Conservation (phyloP, 768 basidiomycete species). For the Albatrellus ellisii region DNA sequence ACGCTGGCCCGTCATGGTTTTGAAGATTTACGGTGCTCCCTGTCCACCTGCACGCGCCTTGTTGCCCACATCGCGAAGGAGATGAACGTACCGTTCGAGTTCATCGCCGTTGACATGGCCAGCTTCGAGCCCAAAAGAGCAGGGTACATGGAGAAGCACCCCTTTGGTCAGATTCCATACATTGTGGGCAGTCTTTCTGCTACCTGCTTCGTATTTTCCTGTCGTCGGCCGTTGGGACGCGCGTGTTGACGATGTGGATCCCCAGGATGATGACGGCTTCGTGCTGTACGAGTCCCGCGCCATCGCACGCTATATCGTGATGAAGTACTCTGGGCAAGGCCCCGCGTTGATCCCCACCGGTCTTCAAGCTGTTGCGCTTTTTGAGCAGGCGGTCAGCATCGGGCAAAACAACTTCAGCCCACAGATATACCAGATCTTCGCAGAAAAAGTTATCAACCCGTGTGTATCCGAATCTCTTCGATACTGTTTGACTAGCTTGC, state of each 20-base stretch:
- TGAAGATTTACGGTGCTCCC: constrained; percentile 23
- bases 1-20: too few species aligned
- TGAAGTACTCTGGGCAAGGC: constrained; percentile 34
- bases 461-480: constrained; percentile 20
- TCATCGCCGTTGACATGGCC: constrained; percentile 29
- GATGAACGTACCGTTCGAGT: constrained; percentile 41
- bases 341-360: constrained; percentile 35
- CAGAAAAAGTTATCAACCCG: constrained; percentile 40
- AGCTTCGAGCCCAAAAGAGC: constrained; percentile 35
- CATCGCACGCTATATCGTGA: constrained; percentile 43
- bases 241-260: too few species aligned
- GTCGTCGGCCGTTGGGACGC: not conserved
- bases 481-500: too few species aligned
- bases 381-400: constrained; percentile 30
- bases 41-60: constrained; percentile 36
- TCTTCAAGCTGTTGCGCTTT: constrained; percentile 25
- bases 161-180: constrained; percentile 54
- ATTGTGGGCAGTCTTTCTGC: constrained; percentile 23
- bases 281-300: constrained; percentile 50
- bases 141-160: constrained; percentile 35
- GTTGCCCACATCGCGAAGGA: constrained; percentile 42
- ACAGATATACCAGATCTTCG: constrained; percentile 25
- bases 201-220: not conserved
- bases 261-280: constrained; percentile 46
- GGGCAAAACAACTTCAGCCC: constrained; percentile 44